Conservation (phyloP, 495 filamentous ascomycete species). For the Talaromyces adpressus region DNA sequence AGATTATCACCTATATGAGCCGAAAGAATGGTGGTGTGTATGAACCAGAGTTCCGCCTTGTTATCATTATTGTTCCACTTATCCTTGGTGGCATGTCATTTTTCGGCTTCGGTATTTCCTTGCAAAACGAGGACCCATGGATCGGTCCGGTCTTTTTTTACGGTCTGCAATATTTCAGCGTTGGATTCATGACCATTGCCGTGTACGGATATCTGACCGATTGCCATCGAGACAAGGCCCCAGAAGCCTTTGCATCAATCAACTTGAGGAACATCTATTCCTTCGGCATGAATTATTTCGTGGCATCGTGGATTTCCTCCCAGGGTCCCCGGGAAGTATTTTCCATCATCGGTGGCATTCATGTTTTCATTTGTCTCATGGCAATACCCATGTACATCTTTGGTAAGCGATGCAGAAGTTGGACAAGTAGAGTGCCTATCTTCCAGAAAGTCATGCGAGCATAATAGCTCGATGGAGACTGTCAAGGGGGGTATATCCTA, state of each 20-base stretch:
- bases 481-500: background rate
- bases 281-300: background rate
- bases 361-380: background rate
- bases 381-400: background rate
- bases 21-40: conserved; percentile 43
- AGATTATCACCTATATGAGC: conserved; percentile 36
- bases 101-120: background rate
- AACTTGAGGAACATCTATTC: background rate
- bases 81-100: background rate
- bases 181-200: background rate
- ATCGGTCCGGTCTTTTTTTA: background rate
- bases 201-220: conserved; percentile 1
- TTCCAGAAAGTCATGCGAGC: background rate
- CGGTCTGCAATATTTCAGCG: background rate
- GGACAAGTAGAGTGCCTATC: background rate
- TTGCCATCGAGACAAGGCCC: background rate
- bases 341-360: background rate
- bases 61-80: conserved; percentile 27
- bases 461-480: background rate
- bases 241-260: background rate
- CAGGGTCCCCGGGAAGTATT: background rate
- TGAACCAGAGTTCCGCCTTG: conserved; percentile 50
- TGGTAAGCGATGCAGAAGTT: background rate
- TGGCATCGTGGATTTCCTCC: no score
- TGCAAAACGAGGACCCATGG: background rate